phyloP scores from a whole-genome alignment of 176 grass and related monocot genomes.

The Themeda triandra region DNA sequence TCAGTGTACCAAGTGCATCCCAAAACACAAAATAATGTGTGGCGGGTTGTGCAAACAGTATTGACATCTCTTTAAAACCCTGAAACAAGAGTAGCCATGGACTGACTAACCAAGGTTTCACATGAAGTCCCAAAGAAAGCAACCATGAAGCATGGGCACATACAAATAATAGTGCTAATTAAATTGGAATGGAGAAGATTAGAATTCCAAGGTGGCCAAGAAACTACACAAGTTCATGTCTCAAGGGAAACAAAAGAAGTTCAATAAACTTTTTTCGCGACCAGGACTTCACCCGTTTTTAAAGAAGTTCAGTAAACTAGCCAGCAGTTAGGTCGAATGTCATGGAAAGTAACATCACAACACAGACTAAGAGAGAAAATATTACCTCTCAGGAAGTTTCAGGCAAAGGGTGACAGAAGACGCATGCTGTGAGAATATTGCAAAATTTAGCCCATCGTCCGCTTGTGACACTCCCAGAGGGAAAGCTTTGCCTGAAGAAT shows the following conservation, averaged over 20 bases:
- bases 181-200: neutral
- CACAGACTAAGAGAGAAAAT: neutral
- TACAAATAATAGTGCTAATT: neutral
- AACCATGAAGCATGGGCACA: neutral
- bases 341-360: slow-evolving; percentile 10
- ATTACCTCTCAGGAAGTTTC: slow-evolving; percentile 52
- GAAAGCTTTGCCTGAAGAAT: slow-evolving; percentile 64
- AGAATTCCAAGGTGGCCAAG: neutral
- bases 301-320: neutral
- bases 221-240: neutral
- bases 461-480: slow-evolving; percentile 76
- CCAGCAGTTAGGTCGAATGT: neutral
- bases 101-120: neutral
- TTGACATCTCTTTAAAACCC: neutral
- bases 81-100: neutral
- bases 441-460: slow-evolving; percentile 70
- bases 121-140: neutral
- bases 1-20: neutral
- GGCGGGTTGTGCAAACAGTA: neutral
- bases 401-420: slow-evolving; percentile 81
- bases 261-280: slow-evolving; percentile 19
- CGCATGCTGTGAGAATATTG: slow-evolving; percentile 87
- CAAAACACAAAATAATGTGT: neutral
- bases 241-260: neutral
- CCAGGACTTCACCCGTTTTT: no score